Conservation (phyloP, 1,284 basidiomycete species). For the Megacollybia platyphylla region DNA sequence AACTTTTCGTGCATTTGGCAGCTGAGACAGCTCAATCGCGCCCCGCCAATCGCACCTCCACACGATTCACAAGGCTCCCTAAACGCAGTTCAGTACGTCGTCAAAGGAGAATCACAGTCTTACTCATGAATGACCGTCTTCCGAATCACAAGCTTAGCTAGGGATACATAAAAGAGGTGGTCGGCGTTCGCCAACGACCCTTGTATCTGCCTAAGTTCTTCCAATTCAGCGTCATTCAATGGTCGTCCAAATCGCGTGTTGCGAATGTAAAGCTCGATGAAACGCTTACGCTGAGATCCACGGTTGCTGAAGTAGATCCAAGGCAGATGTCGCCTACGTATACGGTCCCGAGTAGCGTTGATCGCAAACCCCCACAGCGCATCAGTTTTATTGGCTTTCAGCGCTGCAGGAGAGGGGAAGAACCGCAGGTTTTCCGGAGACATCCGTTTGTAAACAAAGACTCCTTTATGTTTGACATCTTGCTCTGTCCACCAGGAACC, state of each 20-base stretch:
- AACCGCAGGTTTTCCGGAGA: slow-evolving; percentile 6
- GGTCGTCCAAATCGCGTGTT: not conserved
- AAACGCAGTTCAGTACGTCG: not conserved
- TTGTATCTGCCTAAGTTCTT: not conserved
- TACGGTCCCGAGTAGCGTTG: slow-evolving; percentile 1
- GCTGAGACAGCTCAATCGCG: slow-evolving; percentile 12
- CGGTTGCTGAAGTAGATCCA: not conserved
- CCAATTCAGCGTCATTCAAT: not conserved
- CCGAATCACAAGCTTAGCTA: not conserved
- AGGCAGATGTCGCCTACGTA: not conserved
- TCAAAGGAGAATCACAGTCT: not conserved
- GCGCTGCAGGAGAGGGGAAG: slow-evolving; percentile 4
- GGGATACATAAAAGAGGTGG: not conserved
- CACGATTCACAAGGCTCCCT: slow-evolving; percentile 11
- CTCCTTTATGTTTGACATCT: slow-evolving; percentile 1
- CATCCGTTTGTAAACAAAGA: slow-evolving; percentile 6
- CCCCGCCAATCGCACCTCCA: slow-evolving; percentile 8
- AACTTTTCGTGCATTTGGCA: slow-evolving; percentile 7
- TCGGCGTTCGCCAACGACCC: not conserved
- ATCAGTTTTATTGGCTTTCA: slow-evolving; percentile 5
- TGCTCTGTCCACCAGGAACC: slow-evolving; percentile 5
- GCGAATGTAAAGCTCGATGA: not conserved
- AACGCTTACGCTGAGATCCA: not conserved
- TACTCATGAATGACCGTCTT: not conserved
- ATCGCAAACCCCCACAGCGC: slow-evolving; percentile 11